A percentile compares a stretch with the other conserved stretches of the same genome.
Evolutionary conservation across 805 yeast species (phyloP).

Genomic region (Wickerhamomyces canadensis): DNA sequence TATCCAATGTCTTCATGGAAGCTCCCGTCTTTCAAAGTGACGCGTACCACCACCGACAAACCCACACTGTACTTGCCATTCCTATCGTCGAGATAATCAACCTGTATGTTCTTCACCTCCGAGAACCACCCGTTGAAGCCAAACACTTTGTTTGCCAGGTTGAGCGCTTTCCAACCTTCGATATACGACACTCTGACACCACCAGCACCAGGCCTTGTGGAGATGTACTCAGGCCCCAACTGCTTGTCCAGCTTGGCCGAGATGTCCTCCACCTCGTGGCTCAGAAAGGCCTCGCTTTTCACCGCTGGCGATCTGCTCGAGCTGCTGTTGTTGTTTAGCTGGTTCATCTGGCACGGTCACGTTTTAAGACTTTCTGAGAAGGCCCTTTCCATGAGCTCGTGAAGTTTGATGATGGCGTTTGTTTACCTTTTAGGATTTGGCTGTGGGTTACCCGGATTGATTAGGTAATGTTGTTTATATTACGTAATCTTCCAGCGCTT

Average conservation of each 20-base stretch:
- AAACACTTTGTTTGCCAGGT: slow-evolving; percentile 74
- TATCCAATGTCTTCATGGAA: slow-evolving; percentile 81
- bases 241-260: slow-evolving; percentile 33
- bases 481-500: too few relatives aligned
- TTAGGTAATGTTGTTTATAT: not conserved
- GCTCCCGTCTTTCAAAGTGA: slow-evolving; percentile 70
- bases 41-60: slow-evolving; percentile 65
- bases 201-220: slow-evolving; percentile 72
- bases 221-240: slow-evolving; percentile 74
- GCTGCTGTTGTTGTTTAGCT: too few relatives aligned
- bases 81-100: slow-evolving; percentile 65
- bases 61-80: slow-evolving; percentile 60
- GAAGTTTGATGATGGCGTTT: not conserved
- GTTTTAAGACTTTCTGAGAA: too few relatives aligned
- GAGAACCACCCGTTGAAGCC: slow-evolving; percentile 84
- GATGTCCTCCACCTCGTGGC: not conserved
- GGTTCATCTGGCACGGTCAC: too few relatives aligned
- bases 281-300: not conserved
- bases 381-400: too few relatives aligned
- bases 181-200: slow-evolving; percentile 64
- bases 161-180: slow-evolving; percentile 82
- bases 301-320: too few relatives aligned
- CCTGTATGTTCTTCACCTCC: slow-evolving; percentile 57
- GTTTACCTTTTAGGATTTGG: not conserved
- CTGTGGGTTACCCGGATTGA: not conserved